Percentiles rank a stretch among this genome's conserved stretches.
Conservation (phyloP, 495 filamentous ascomycete genomes). For the Penicillium herquei region DNA sequence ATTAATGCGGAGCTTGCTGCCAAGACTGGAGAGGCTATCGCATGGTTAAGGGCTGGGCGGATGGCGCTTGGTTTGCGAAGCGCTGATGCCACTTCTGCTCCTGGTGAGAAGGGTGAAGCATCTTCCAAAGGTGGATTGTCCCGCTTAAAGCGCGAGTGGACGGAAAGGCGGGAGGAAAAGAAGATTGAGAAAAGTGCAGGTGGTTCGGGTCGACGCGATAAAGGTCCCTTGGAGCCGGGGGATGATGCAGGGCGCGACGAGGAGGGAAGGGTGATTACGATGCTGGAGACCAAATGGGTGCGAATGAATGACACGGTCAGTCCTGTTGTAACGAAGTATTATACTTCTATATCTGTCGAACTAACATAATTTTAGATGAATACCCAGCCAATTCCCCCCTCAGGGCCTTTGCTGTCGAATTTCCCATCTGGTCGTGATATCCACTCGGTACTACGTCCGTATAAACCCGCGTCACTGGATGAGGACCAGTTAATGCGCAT, state of each 20-base stretch:
- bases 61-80: conserved; percentile 61
- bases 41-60: conserved; percentile 74
- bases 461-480: conserved; percentile 56
- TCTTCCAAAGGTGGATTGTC: conserved; percentile 47
- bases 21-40: conserved; percentile 77
- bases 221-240: conserved; percentile 67
- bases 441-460: conserved; percentile 60
- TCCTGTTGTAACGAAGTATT: conserved; percentile 6
- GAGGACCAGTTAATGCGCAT: conserved; percentile 51
- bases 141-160: conserved; percentile 50
- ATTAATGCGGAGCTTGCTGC: conserved; percentile 83
- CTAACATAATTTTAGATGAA: conserved; percentile 58
- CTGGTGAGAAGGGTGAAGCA: conserved; percentile 16
- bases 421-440: conserved; percentile 90
- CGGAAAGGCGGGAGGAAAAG: conserved; percentile 43
- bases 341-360: not conserved
- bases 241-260: conserved; percentile 80
- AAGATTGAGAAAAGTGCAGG: conserved; percentile 72
- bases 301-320: conserved; percentile 90
- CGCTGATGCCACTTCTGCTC: conserved; percentile 8
- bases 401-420: conserved; percentile 64
- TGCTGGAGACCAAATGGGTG: conserved; percentile 85
- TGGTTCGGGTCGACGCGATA: conserved; percentile 50
- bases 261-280: conserved; percentile 80
- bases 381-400: conserved; percentile 72